Evolutionary conservation across 768 basidiomycete species (phyloP).

Genomic region (Heimioporus sp.): DNA sequence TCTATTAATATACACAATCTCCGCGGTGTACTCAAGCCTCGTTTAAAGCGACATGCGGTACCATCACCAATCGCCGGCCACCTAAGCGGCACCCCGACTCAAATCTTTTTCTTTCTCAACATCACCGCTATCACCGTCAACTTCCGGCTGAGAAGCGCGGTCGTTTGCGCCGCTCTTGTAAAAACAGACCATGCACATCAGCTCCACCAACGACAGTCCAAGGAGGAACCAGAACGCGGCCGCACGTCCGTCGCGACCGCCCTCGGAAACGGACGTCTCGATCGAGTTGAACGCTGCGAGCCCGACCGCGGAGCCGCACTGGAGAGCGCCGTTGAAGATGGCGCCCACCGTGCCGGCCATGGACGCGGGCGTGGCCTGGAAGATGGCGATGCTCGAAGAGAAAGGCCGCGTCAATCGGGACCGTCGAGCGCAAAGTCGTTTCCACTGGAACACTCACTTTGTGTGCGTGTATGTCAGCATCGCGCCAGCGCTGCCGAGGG

Average conservation of each 20-base stretch:
- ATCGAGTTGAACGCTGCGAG: conserved; percentile 49
- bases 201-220: conserved; percentile 34
- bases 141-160: not conserved
- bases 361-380: conserved; percentile 44
- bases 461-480: conserved; percentile 47
- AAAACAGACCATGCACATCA: conserved; percentile 34
- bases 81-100: no score
- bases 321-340: conserved; percentile 53
- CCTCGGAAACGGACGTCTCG: conserved; percentile 39
- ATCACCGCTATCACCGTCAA: not conserved
- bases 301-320: conserved; percentile 53
- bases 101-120: no score
- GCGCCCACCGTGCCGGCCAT: conserved; percentile 55
- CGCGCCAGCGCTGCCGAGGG: conserved; percentile 44
- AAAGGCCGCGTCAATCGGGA: not conserved
- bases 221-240: conserved; percentile 46
- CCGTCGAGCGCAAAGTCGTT: not conserved
- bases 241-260: conserved; percentile 41
- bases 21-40: no score
- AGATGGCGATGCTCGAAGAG: conserved; percentile 45
- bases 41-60: no score
- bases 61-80: not conserved
- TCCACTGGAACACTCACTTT: conserved; percentile 47
- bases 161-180: conserved; percentile 24
- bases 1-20: no score